phyloP scores from a whole-genome alignment of 768 basidiomycete species.

The Amanita subjunquillea region DNA sequence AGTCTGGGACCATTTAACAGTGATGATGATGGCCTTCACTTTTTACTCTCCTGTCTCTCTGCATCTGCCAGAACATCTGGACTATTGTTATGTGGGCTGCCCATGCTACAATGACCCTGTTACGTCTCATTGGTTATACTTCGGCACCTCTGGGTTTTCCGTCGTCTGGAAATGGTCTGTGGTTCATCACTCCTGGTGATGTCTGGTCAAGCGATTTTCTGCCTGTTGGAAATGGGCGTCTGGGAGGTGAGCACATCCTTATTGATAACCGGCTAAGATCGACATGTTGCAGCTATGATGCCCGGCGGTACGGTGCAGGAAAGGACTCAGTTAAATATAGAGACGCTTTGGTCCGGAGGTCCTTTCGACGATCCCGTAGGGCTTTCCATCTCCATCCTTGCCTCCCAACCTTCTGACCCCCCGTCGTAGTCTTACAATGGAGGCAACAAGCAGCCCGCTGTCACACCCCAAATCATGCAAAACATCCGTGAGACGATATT shows the following conservation, averaged over 20 bases:
- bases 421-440: conserved; percentile 53
- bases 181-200: conserved; percentile 46
- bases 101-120: conserved; percentile 14
- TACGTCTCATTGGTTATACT: conserved; percentile 12
- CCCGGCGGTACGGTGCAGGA: conserved; percentile 54
- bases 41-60: not conserved
- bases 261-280: not conserved
- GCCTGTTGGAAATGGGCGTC: conserved; percentile 66
- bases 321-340: conserved; percentile 60
- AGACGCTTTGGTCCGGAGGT: conserved; percentile 69
- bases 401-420: not conserved
- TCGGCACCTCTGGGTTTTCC: conserved; percentile 44
- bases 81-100: conserved; percentile 13
- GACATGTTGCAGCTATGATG: conserved; percentile 39
- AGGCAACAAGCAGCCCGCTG: conserved; percentile 46
- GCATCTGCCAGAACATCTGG: not conserved
- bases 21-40: not conserved
- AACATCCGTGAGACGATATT: conserved; percentile 48
- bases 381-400: not conserved
- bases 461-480: conserved; percentile 42
- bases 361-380: conserved; percentile 56
- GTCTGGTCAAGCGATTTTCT: conserved; percentile 53
- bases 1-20: too few species aligned
- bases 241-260: conserved; percentile 37
- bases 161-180: conserved; percentile 62